Evolutionary conservation across 371 early-diverging fungal species (phyloP), one percentile per base, ranked within the genome.

Genomic region (Lichtheimia corymbifera): DNA sequence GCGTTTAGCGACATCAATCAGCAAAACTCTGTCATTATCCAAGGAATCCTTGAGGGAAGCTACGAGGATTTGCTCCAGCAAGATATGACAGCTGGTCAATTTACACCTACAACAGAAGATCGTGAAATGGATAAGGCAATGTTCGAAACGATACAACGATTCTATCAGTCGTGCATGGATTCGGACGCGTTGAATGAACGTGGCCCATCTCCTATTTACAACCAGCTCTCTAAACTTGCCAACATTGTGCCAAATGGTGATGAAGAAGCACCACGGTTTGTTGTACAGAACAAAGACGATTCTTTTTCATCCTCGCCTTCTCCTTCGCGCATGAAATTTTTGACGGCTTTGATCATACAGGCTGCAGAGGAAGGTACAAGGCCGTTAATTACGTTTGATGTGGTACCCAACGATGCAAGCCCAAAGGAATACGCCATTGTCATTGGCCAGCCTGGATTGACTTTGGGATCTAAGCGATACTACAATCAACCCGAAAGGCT

Each of bases 381-480:
- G 4, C 35, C 35, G 1, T 35, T 35, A 11, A 35, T 35, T 11
- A 35, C 35, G 9, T 35, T 35, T 35, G 35, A 35, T 11, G 35
- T 11, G 11, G 35, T 35, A 35, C 35, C 35, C 35, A 35, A 35
- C 11, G 35, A 35, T 35, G 35, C 35, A 9, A 35, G 11, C 2
- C 35, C 35, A 35, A 11, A 35, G 0, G 43, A 41, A 6, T 68
- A 78, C 62, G 58, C 64, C 13, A 65, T 87, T 28, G 56, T 56
- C 9, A 53, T 88, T 14, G 54, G 49, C 5, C 85, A 86, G 58
- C 68, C 70, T 4, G 73, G 66, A 0, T 63, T 83, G 13, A 70
- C 71, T 1, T 59, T 83, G 25, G 86, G 86, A 12, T 79, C 85
- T n/a, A 86, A 83, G 51, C 82, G 83, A 43, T 86, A 86, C 51